phyloP scores from a whole-genome alignment of 225 moss, liverwort and hornwort genomes.

The Bryoerythrophyllum caledonicum region DNA sequence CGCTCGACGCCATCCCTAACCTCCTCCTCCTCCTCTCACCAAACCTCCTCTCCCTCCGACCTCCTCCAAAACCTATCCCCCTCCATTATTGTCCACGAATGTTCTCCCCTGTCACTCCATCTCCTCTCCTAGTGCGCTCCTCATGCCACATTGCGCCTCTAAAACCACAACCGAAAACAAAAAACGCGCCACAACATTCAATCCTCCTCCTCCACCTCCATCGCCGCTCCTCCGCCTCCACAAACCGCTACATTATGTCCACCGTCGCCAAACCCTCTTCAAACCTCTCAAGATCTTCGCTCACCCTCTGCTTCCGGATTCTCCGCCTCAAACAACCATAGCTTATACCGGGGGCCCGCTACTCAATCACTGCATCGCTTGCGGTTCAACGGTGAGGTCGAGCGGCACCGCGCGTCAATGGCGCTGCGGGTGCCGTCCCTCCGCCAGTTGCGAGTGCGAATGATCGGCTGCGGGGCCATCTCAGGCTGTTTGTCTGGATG shows the following conservation, averaged over 20 bases:
- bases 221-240: conserved; percentile 7
- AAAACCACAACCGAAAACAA: background rate
- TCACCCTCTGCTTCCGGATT: background rate
- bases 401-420: background rate
- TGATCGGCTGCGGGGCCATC: background rate
- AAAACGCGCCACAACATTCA: background rate
- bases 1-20: conserved; percentile 38
- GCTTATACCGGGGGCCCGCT: background rate
- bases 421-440: background rate
- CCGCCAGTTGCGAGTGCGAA: background rate
- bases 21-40: background rate
- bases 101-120: conserved; percentile 10
- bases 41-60: conserved; percentile 13
- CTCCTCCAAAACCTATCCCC: conserved; percentile 2
- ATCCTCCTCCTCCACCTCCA: conserved; percentile 25
- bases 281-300: background rate
- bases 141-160: conserved; percentile 23
- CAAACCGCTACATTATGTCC: conserved; percentile 22
- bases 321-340: background rate
- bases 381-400: background rate
- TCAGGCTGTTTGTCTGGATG: background rate
- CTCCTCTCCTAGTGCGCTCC: too few species aligned
- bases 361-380: background rate
- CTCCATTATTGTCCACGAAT: conserved; percentile 11
- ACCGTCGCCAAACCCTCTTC: background rate